Conservation (phyloP, 1,139 yeast genomes). For the Ogataea hybrid region DNA sequence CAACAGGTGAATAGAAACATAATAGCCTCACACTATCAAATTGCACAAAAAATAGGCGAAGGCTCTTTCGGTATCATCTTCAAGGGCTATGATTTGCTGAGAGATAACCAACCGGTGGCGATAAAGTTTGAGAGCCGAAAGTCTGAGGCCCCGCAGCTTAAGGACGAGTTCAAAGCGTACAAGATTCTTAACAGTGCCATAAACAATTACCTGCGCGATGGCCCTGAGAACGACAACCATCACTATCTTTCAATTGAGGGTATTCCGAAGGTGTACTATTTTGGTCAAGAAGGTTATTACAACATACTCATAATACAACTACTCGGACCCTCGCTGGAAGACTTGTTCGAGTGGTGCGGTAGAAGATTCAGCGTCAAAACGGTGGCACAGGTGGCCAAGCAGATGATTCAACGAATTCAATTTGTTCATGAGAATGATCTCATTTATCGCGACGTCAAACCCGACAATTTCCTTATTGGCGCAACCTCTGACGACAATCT, state of each 20-base stretch:
- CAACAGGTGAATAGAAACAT: slow-evolving; percentile 33
- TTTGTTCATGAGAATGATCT: slow-evolving; percentile 66
- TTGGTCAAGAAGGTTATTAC: slow-evolving; percentile 97
- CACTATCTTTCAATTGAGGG: slow-evolving; percentile 45
- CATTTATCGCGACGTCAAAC: slow-evolving; percentile 74
- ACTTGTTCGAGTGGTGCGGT: slow-evolving; percentile 97
- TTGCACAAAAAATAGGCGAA: slow-evolving; percentile 96
- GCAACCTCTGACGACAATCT: slow-evolving; percentile 56
- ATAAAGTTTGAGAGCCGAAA: slow-evolving; percentile 82
- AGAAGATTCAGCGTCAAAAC: slow-evolving; percentile 85
- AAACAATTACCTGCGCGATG: slow-evolving; percentile 26
- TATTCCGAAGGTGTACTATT: slow-evolving; percentile 92
- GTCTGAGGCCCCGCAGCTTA: slow-evolving; percentile 95
- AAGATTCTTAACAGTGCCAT: slow-evolving; percentile 67
- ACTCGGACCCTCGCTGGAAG: slow-evolving; percentile 94
- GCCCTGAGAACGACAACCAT: slow-evolving; percentile 22
- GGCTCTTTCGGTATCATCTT: slow-evolving; percentile 97
- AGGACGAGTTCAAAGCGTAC: slow-evolving; percentile 94
- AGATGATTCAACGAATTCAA: slow-evolving; percentile 69
- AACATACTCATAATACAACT: slow-evolving; percentile 90
- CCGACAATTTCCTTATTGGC: slow-evolving; percentile 73
- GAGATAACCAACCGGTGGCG: slow-evolving; percentile 72
- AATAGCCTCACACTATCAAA: slow-evolving; percentile 79
- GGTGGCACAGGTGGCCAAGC: slow-evolving; percentile 71
- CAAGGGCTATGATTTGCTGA: slow-evolving; percentile 84